These are phyloP conservation scores for Xerocomellus dryophilus DNA, from an alignment of 768 basidiomycete genomes.

Conservation along the genomic window DNA sequence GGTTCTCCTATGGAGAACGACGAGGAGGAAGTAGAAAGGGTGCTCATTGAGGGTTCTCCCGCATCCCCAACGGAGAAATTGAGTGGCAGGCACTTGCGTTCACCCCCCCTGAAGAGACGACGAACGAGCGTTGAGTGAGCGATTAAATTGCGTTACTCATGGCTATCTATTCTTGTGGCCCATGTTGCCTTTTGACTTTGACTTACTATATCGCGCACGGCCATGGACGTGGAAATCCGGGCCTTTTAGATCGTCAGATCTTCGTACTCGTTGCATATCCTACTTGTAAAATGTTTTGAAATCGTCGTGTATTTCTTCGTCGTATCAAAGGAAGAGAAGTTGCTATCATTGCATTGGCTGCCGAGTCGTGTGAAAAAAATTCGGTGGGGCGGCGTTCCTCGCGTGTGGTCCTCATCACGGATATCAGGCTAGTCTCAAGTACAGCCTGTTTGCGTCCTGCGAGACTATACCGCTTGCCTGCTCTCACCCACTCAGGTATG, in stretches of 20 bases:
- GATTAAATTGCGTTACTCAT: conserved; percentile 13
- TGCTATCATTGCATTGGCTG: background rate
- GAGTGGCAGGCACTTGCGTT: conserved; percentile 23
- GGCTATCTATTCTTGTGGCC: conserved; percentile 25
- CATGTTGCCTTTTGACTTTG: conserved; percentile 13
- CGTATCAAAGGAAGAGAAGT: conserved; percentile 1
- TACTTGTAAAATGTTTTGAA: conserved; percentile 36
- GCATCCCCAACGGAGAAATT: conserved; percentile 21
- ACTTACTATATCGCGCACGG: conserved; percentile 12
- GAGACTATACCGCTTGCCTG: background rate
- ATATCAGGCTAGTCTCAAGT: conserved; percentile 29
- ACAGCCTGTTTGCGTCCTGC: conserved; percentile 18
- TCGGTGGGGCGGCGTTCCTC: conserved; percentile 15
- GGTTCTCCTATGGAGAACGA: conserved; percentile 24
- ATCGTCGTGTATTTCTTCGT: conserved; percentile 25
- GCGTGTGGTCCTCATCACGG: conserved; percentile 25
- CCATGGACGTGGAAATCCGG: conserved; percentile 5
- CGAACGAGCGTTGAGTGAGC: conserved; percentile 34
- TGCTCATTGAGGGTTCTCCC: conserved; percentile 22
- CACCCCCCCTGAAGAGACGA: conserved; percentile 52
- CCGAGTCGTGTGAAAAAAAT: conserved; percentile 26
- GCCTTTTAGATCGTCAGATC: conserved; percentile 4
- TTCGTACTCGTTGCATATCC: conserved; percentile 21
- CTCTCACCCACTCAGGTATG: conserved; percentile 6
- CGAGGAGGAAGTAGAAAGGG: conserved; percentile 36